Conservation (phyloP, 2,329 filamentous ascomycete genomes). For the Hortaea werneckii region DNA sequence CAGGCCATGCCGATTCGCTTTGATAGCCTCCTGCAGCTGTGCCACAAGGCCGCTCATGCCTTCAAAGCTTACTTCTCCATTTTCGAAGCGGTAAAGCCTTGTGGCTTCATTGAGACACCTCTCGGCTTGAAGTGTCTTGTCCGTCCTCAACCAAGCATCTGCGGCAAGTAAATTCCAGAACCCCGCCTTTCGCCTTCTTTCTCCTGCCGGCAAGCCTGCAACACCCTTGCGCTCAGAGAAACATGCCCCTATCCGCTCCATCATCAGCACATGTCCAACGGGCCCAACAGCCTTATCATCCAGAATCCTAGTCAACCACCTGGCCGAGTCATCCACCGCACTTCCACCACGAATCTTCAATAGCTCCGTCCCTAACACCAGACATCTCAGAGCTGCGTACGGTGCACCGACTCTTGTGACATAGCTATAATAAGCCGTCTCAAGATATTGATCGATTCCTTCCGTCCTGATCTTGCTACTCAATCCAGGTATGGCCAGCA, state of each 20-base stretch:
- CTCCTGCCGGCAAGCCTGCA: constrained; percentile 58
- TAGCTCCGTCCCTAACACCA: constrained; percentile 70
- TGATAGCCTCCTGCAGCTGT: constrained; percentile 55
- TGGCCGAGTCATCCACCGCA: constrained; percentile 74
- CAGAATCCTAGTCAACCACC: constrained; percentile 71
- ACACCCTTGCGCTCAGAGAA: constrained; percentile 59
- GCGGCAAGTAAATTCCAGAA: constrained; percentile 79
- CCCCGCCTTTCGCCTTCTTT: constrained; percentile 71
- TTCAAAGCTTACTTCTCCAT: constrained; percentile 30
- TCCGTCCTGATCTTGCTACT: constrained; percentile 66
- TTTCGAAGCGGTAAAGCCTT: constrained; percentile 34
- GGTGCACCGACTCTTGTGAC: constrained; percentile 70
- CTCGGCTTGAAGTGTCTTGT: constrained; percentile 68
- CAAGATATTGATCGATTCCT: constrained; percentile 74
- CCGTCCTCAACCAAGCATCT: constrained; percentile 70
- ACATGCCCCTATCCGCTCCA: constrained; percentile 76
- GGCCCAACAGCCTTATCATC: constrained; percentile 66
- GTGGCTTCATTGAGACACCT: constrained; percentile 63
- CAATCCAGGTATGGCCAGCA: constrained; percentile 63
- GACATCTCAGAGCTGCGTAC: constrained; percentile 69
- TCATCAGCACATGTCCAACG: constrained; percentile 71
- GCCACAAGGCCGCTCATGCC: constrained; percentile 54
- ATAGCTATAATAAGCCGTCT: constrained; percentile 87
- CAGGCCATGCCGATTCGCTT: constrained; percentile 25
- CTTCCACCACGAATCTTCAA: constrained; percentile 69